Evolutionary conservation across 1,284 basidiomycete species (phyloP), one percentile per base, ranked within the genome.

Genomic region (Austropuccinia psidii): DNA sequence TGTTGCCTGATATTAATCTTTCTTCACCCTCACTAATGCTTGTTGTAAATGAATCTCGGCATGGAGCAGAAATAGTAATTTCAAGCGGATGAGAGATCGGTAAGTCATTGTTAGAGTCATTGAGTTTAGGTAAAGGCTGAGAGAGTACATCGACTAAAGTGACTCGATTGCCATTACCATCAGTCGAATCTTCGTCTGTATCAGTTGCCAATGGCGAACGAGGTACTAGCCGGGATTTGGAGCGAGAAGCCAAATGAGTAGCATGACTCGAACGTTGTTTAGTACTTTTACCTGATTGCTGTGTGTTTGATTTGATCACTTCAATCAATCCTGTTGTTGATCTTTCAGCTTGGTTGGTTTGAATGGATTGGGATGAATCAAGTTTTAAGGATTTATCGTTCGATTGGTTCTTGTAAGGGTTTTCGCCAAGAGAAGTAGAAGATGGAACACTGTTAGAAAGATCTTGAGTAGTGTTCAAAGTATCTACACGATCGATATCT

Each of bases 191-290:
- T 31, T 72, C 60, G 29, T 62, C 69, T n/a, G 58, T 62, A 55
- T 61, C 58, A 21, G 54, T 47, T 50, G 55, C 55, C 37, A 72
- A 55, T 15, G 69, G 57, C 27, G 69, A 72, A 24, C 69, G 31
- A 17, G 69, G 58, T 19, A 72, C 49, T 24, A 72, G 27, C 19
- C 69, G 57, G n/a, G 65, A 67, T 49, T 41, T 54, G 29, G 65
- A 19, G 58, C 35, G 27, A 13, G 69, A 39, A 29, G 27, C 43
- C 19, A 60, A 31, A 24, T 27, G 43, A n/a, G 41, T 35, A 15
- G 41, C 15, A 43, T 29, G 54, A 39, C 50, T 70, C 17, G 66
- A 58, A 39, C 37, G 37, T 7, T 41, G 65, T 55, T 54, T 52
- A 21, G 33, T 45, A 43, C 49, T 41, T 54, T 67, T 39, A 29